Evolutionary conservation across 2,329 filamentous ascomycete species (phyloP).

Genomic region (Pestalotiopsis sp.): DNA sequence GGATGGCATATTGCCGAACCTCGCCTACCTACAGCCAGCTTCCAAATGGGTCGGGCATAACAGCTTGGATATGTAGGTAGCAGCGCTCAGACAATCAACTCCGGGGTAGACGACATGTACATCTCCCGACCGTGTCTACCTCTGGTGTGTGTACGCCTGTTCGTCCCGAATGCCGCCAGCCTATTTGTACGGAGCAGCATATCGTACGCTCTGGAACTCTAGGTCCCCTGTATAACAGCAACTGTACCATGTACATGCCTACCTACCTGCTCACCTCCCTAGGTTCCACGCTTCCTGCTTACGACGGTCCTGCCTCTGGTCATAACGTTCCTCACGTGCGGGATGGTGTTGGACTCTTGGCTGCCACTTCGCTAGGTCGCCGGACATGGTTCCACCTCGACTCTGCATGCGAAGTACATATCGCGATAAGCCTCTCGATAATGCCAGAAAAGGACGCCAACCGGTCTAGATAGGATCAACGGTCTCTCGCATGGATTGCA

Average conservation of each 20-base stretch:
- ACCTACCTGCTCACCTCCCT: not conserved
- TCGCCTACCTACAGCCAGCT: conserved; percentile 3
- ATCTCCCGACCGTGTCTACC: not conserved
- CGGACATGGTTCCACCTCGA: not conserved
- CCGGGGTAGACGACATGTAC: not conserved
- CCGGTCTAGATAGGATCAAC: conserved; percentile 11
- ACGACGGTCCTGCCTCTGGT: not conserved
- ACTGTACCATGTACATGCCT: not conserved
- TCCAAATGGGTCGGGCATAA: not conserved
- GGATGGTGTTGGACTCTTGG: not conserved
- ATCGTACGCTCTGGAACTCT: not conserved
- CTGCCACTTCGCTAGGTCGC: not conserved
- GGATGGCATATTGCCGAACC: conserved; percentile 14
- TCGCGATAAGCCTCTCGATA: conserved; percentile 9
- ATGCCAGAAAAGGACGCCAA: not conserved
- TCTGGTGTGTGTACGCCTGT: conserved; percentile 2
- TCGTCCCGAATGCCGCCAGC: conserved; percentile 11
- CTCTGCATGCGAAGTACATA: not conserved
- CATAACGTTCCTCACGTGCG: not conserved
- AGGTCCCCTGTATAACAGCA: not conserved
- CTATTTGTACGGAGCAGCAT: conserved; percentile 2
- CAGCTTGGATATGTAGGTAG: not conserved
- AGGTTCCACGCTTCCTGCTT: too few relatives aligned
- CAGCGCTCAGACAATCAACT: not conserved
- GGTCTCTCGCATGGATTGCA: not conserved